Conservation (phyloP, 2,329 filamentous ascomycete species). For the Neonectria sp. region DNA sequence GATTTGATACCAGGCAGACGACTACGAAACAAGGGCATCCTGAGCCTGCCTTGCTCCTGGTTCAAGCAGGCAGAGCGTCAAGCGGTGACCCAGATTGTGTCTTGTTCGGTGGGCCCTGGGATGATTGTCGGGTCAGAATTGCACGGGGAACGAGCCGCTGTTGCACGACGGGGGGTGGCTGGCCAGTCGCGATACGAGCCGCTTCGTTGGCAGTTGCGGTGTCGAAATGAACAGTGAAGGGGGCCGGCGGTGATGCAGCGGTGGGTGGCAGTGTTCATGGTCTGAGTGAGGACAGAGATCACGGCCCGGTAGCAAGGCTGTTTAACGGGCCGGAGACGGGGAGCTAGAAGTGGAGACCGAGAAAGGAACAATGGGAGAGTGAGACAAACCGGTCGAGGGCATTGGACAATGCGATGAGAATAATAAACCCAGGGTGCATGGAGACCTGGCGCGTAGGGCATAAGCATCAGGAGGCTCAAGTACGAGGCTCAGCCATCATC, state of each 20-base stretch:
- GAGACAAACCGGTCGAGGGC: background rate
- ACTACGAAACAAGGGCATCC: slow-evolving; percentile 39
- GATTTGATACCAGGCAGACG: slow-evolving; percentile 34
- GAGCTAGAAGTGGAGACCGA: slow-evolving; percentile 1
- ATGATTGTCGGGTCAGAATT: background rate
- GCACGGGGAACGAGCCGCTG: background rate
- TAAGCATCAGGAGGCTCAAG: slow-evolving; percentile 12
- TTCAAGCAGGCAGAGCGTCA: slow-evolving; percentile 15
- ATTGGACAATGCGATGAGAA: slow-evolving; percentile 18
- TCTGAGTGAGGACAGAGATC: background rate
- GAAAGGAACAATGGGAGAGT: slow-evolving; percentile 8
- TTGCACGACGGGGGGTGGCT: background rate
- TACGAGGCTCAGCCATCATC: background rate
- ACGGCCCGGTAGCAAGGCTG: background rate
- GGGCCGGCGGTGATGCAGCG: slow-evolving; percentile 8
- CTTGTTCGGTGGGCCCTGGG: background rate
- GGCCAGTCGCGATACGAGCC: slow-evolving; percentile 18
- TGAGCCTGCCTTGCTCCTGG: slow-evolving; percentile 4
- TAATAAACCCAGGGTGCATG: slow-evolving; percentile 13
- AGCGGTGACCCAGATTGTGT: background rate
- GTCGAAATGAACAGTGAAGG: slow-evolving; percentile 5
- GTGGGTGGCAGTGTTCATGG: slow-evolving; percentile 5
- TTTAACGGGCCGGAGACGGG: slow-evolving; percentile 6
- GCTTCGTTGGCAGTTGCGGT: slow-evolving; percentile 1
- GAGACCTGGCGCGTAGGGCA: slow-evolving; percentile 8